These are phyloP conservation scores for Penicillium rolfsii DNA, from an alignment of 2,329 filamentous ascomycete species.

Conservation along the genomic window DNA sequence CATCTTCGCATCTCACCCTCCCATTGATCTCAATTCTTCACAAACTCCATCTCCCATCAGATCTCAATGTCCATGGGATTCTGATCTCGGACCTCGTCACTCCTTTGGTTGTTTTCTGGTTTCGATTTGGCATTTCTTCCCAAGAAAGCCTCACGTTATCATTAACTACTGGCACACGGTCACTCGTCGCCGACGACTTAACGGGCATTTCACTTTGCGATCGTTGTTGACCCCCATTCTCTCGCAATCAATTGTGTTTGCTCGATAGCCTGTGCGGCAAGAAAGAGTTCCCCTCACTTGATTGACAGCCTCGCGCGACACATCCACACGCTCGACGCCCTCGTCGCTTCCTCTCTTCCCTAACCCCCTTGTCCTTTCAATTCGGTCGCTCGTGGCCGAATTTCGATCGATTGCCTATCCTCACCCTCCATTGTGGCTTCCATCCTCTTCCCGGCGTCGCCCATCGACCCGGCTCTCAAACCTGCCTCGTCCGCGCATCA, in stretches of 20 bases:
- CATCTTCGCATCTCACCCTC: conserved; percentile 16
- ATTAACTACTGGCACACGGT: not conserved
- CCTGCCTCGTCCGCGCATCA: conserved; percentile 50
- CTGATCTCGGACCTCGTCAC: conserved; percentile 3
- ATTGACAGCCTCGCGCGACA: conserved; percentile 10
- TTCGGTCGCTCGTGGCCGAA: conserved; percentile 40
- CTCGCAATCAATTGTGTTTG: not conserved
- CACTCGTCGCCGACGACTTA: not conserved
- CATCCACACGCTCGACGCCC: not conserved
- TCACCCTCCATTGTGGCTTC: conserved; percentile 65
- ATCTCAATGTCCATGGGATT: conserved; percentile 3
- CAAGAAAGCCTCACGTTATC: conserved; percentile 5
- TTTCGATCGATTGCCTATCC: conserved; percentile 41
- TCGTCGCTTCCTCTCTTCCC: conserved; percentile 1
- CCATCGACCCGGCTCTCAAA: conserved; percentile 55
- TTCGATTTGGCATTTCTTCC: not conserved
- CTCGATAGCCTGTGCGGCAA: not conserved
- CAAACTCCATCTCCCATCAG: not conserved
- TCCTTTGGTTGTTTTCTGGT: conserved; percentile 11
- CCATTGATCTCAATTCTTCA: not conserved
- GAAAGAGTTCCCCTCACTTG: not conserved
- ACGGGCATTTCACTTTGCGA: conserved; percentile 1
- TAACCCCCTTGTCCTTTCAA: conserved; percentile 20
- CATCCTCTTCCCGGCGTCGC: conserved; percentile 62
- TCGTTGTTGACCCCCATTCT: not conserved